Evolutionary conservation across 2,329 filamentous ascomycete species (phyloP).

Genomic region (Aspergillus luchuensis): DNA sequence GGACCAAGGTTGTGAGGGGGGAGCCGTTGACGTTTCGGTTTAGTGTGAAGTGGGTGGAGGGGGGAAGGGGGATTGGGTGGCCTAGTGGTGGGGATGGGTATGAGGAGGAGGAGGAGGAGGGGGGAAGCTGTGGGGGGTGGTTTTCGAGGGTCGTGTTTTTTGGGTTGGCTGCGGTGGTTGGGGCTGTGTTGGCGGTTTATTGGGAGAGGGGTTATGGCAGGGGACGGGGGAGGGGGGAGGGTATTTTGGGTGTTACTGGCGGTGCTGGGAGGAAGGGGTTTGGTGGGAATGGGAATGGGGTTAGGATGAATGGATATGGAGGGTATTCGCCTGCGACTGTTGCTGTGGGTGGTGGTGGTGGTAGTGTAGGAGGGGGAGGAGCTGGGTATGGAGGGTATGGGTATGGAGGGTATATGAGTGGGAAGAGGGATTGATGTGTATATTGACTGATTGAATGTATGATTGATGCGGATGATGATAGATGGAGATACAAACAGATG

Average conservation of each 20-base stretch:
- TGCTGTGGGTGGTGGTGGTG: slow-evolving; percentile 17
- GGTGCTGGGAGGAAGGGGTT: slow-evolving; percentile 45
- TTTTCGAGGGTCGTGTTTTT: slow-evolving; percentile 40
- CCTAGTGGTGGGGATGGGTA: slow-evolving; percentile 18
- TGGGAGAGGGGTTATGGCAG: slow-evolving; percentile 37
- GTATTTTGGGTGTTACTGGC: slow-evolving; percentile 49
- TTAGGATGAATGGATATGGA: slow-evolving; percentile 58
- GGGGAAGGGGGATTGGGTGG: slow-evolving; percentile 42
- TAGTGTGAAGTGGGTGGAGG: slow-evolving; percentile 72
- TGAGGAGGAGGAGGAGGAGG: slow-evolving; percentile 12
- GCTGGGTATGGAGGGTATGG: slow-evolving; percentile 43
- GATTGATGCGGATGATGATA: not conserved
- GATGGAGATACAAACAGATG: not conserved
- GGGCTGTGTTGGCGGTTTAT: slow-evolving; percentile 39
- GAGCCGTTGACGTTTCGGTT: slow-evolving; percentile 79
- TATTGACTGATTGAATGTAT: not conserved
- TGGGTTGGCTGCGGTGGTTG: slow-evolving; percentile 38
- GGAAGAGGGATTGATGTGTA: slow-evolving; percentile 44
- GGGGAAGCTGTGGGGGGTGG: slow-evolving; percentile 16
- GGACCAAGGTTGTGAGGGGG: slow-evolving; percentile 75
- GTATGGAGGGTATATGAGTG: slow-evolving; percentile 41
- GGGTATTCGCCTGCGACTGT: slow-evolving; percentile 45
- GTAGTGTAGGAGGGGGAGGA: slow-evolving; percentile 24
- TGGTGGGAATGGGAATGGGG: slow-evolving; percentile 57
- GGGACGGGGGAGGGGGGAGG: slow-evolving; percentile 47